Evolutionary conservation across 176 grass and related monocot species (phyloP), one percentile per base, ranked within the genome.

Genomic region (Cenchrus purpureus): DNA sequence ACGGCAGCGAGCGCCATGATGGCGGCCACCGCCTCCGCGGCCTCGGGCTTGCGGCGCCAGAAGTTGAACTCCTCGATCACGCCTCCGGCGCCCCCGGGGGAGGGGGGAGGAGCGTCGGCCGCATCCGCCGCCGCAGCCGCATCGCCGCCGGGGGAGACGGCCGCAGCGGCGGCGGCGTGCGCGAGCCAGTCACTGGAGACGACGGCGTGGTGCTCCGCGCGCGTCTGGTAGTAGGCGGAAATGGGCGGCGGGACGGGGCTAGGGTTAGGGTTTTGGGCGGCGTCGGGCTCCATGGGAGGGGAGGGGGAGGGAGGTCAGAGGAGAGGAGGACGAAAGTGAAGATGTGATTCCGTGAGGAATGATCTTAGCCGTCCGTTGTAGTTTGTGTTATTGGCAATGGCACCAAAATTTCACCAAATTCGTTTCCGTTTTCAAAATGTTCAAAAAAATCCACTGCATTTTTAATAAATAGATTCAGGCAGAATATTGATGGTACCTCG

Each of bases 151-250:
- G 70, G 46, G 25, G 51, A 52, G 22, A 84, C 29, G 1, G 82
- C 49, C 8, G 85, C 82, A 12, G 92, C 95, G 9, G 88, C 89
- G 9, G 90, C 87, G 2, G 96, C 89, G 80, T 98, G 96, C 2
- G 93, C 91, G 57, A 98, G 93, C 93, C 96, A 98, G 69, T 95
- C 93, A 77, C 89, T 90, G 52, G 87, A 90, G 44, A 98, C 88
- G 49, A 92, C 88, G 53, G 93, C 97, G 60, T 95, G 93, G 85
- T 98, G 96, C 80, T 95, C 91, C 10, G 93, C 91, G 3, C 96
- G 93, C 42, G 96, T 94, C 89, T 94, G 93, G 91, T 96, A 96
- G 91, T 98, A 98, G 65, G 97, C 93, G 84, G 97, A 98, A 88
- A 98, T 88, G 58, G 78, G 86, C 31, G 70, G 65, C 25, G 66